phyloP scores from a whole-genome alignment of 2,329 filamentous ascomycete genomes.

The Fusarium annulatum region DNA sequence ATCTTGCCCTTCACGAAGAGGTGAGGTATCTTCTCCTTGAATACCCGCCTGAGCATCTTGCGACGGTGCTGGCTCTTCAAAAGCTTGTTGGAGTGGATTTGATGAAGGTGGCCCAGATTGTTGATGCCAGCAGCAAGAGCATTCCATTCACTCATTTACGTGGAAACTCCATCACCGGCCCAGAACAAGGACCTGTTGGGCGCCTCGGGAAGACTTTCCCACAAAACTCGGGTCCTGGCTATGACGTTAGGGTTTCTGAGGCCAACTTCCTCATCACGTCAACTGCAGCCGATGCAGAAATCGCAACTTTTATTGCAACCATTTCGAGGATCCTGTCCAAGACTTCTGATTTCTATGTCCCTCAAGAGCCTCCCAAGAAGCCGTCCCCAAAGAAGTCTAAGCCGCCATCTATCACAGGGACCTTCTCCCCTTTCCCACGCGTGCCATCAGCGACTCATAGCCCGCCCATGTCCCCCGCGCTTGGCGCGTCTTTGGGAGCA shows the following conservation, averaged over 20 bases:
- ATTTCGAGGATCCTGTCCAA: conserved; percentile 59
- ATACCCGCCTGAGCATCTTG: conserved; percentile 66
- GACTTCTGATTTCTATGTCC: conserved; percentile 56
- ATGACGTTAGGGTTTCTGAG: conserved; percentile 56
- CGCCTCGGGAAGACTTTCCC: conserved; percentile 35
- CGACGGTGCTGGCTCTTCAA: conserved; percentile 68
- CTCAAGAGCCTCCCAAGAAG: conserved; percentile 49
- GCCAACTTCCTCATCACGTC: conserved; percentile 69
- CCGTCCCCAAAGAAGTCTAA: conserved; percentile 35
- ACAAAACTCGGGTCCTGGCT: conserved; percentile 42
- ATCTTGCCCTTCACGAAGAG: conserved; percentile 63
- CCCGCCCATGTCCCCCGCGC: conserved; percentile 35
- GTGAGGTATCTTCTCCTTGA: conserved; percentile 69
- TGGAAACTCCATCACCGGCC: conserved; percentile 47
- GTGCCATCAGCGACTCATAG: conserved; percentile 37
- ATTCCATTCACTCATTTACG: conserved; percentile 55
- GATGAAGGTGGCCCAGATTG: conserved; percentile 69
- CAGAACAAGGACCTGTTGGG: conserved; percentile 38
- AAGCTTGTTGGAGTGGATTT: conserved; percentile 65
- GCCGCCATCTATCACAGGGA: conserved; percentile 46
- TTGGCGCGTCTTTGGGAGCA: conserved; percentile 18
- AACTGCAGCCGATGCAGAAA: conserved; percentile 64
- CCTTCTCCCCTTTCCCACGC: conserved; percentile 48
- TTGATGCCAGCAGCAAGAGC: conserved; percentile 57
- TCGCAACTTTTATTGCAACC: conserved; percentile 63